Conservation (phyloP, 352 stramenopile genomes). For the Phytophthora pseudosyringae region DNA sequence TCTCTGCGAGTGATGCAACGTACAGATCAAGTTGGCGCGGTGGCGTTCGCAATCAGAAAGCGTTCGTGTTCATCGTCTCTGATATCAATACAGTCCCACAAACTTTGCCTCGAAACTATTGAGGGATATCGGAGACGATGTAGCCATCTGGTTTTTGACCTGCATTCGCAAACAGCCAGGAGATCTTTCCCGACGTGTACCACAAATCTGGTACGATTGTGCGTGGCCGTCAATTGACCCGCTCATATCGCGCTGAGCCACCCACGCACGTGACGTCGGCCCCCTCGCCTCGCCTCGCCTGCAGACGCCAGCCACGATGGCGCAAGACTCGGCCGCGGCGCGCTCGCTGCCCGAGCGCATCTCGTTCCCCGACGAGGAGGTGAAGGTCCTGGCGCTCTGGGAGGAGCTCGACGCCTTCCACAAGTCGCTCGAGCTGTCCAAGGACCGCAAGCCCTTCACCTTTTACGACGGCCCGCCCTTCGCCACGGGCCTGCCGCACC, state of each 20-base stretch:
- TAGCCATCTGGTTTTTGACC: conserved; percentile 4
- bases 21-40: too few relatives aligned
- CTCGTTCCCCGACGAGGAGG: conserved; percentile 86
- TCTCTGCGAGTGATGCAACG: neutral
- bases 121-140: neutral
- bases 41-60: too few relatives aligned
- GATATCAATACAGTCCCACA: too few relatives aligned
- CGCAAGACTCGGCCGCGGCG: conserved; percentile 40
- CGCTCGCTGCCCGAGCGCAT: conserved; percentile 87
- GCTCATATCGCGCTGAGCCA: conserved; percentile 24
- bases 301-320: conserved; percentile 18
- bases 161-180: conserved; percentile 12
- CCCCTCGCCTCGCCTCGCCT: neutral
- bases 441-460: conserved; percentile 95
- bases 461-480: conserved; percentile 99
- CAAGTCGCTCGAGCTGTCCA: conserved; percentile 92
- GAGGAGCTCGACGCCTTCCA: conserved; percentile 91
- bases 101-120: too few relatives aligned
- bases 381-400: conserved; percentile 81
- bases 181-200: conserved; percentile 19
- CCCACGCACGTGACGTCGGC: neutral
- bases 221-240: conserved; percentile 13
- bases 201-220: conserved; percentile 1
- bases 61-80: neutral
- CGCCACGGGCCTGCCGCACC: conserved; percentile 98